These are phyloP conservation scores for Ochetophila trinervis DNA, from an alignment of 306 rosid genomes.

Conservation along the genomic window DNA sequence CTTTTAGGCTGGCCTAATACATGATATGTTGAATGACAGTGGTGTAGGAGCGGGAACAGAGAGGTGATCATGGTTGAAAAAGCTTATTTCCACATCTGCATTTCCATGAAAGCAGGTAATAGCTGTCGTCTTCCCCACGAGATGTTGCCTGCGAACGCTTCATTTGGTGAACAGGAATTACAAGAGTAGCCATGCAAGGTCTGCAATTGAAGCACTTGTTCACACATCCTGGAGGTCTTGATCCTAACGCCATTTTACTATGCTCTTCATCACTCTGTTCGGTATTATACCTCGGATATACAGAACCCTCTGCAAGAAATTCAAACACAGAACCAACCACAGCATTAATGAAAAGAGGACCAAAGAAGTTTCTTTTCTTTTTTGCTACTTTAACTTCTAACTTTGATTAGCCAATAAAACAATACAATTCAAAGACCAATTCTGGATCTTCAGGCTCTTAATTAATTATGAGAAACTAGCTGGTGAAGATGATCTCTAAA, in stretches of 20 bases:
- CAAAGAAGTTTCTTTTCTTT: too few relatives aligned
- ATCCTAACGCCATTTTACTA: conserved; percentile 59
- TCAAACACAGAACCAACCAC: conserved; percentile 1
- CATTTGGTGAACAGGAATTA: conserved; percentile 52
- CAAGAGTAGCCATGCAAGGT: conserved; percentile 77
- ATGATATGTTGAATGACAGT: too few relatives aligned
- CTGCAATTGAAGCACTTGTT: conserved; percentile 78
- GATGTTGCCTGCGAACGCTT: conserved; percentile 28
- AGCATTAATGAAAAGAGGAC: not conserved
- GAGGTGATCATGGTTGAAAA: conserved; percentile 51
- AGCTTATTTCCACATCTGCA: conserved; percentile 79
- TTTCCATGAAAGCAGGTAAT: conserved; percentile 84
- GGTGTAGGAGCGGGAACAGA: not conserved
- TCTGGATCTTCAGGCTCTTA: not conserved
- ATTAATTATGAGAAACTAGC: not conserved
- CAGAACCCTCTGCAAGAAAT: conserved; percentile 33
- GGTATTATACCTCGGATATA: conserved; percentile 1
- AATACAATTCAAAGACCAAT: not conserved
- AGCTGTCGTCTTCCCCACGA: conserved; percentile 55
- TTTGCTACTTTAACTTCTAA: too few relatives aligned
- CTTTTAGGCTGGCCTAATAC: too few relatives aligned
- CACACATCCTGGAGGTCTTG: conserved; percentile 76
- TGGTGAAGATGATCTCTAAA: not conserved
- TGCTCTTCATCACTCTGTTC: conserved; percentile 14
- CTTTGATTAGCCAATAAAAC: too few relatives aligned